These are phyloP conservation scores for Trifolium repens DNA, from an alignment of 306 rosid species.

Conservation along the genomic window DNA sequence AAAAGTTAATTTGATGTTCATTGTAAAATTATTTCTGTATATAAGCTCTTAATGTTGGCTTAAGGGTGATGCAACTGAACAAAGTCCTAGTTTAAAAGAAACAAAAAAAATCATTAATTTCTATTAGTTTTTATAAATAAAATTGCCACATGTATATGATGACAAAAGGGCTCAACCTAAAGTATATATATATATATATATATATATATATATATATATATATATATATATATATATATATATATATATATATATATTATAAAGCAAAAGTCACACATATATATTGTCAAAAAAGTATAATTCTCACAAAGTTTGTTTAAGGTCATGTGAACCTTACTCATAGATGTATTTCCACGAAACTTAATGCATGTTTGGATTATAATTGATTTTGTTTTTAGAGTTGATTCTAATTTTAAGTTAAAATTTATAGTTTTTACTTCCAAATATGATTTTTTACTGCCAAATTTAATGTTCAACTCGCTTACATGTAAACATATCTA, in stretches of 20 bases:
- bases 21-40: neutral
- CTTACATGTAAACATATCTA: neutral
- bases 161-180: neutral
- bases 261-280: neutral
- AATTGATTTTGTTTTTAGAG: neutral
- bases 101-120: no score
- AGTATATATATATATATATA: neutral
- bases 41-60: neutral
- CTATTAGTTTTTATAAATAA: neutral
- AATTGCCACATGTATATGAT: neutral
- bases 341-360: neutral
- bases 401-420: no score
- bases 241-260: no score
- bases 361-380: neutral
- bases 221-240: no score
- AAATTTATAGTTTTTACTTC: neutral
- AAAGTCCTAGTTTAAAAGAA: neutral
- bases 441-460: no score
- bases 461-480: neutral
- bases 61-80: neutral
- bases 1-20: neutral
- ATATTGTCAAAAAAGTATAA: neutral
- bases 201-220: no score
- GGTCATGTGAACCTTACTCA: neutral
- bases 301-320: neutral